Conservation (phyloP, 352 stramenopile genomes). For the Phytophthora citrophthora region DNA sequence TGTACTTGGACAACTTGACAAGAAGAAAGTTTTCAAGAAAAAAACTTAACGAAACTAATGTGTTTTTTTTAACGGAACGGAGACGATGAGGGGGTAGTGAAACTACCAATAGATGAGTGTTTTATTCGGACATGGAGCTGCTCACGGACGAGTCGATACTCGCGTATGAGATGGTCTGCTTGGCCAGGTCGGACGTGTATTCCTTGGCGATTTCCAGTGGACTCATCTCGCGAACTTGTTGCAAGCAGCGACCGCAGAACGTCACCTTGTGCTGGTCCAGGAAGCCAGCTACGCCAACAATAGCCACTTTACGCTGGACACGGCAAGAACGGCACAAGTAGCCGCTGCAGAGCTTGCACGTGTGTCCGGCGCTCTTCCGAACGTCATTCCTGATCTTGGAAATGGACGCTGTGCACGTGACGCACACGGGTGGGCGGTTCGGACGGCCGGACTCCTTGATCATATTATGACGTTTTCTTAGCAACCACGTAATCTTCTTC, state of each 20-base stretch:
- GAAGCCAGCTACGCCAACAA: conserved; percentile 24
- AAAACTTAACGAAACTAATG: too few relatives aligned
- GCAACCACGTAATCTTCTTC: conserved; percentile 39
- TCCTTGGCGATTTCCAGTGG: conserved; percentile 22
- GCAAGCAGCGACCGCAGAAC: conserved; percentile 33
- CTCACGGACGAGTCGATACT: conserved; percentile 12
- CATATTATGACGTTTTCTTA: conserved; percentile 20
- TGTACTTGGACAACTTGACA: too few relatives aligned
- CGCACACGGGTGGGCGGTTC: conserved; percentile 19
- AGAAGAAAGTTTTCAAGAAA: too few relatives aligned
- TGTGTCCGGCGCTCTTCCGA: background rate
- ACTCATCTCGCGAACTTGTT: conserved; percentile 21
- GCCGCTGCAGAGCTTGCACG: conserved; percentile 41
- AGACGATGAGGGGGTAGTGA: too few relatives aligned
- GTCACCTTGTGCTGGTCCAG: conserved; percentile 34
- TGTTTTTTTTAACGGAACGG: too few relatives aligned
- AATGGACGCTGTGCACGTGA: conserved; percentile 23
- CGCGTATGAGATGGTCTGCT: conserved; percentile 15
- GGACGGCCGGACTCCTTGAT: conserved; percentile 12
- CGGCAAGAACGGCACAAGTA: conserved; percentile 42
- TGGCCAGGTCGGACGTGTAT: conserved; percentile 4
- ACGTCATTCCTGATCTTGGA: background rate
- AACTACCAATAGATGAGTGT: background rate
- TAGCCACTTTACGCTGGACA: conserved; percentile 38
- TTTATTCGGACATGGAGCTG: conserved; percentile 17